phyloP scores from a whole-genome alignment of 805 yeast species.

The Metschnikowia reukaufii region DNA sequence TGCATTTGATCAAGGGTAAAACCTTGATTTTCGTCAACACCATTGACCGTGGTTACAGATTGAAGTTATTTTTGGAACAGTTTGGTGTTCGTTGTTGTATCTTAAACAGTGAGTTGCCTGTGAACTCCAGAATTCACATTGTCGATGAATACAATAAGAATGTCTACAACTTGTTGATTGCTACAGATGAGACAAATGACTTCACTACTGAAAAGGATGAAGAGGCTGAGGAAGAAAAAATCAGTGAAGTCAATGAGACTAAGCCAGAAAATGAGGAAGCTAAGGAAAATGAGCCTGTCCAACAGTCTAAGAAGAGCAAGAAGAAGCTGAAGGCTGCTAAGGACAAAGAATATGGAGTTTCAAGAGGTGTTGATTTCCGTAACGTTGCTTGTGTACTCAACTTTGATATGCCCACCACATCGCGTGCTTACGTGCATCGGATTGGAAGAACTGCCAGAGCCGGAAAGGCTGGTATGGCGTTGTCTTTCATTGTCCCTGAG shows the following conservation, averaged over 20 bases:
- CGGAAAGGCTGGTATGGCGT: conserved; percentile 90
- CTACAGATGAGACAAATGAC: conserved; percentile 86
- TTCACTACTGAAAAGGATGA: conserved; percentile 51
- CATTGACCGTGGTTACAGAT: conserved; percentile 91
- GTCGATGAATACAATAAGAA: conserved; percentile 94
- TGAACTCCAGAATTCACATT: conserved; percentile 89
- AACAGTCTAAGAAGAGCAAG: conserved; percentile 9
- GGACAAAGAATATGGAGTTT: conserved; percentile 86
- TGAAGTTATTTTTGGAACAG: conserved; percentile 88
- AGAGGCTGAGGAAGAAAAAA: conserved; percentile 40
- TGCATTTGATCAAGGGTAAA: conserved; percentile 86
- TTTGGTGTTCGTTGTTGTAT: conserved; percentile 90
- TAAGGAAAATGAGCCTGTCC: conserved; percentile 14
- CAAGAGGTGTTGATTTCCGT: conserved; percentile 94
- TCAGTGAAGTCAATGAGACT: conserved; percentile 18
- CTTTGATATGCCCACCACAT: conserved; percentile 88
- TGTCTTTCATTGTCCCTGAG: conserved; percentile 84
- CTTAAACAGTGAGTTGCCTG: conserved; percentile 87
- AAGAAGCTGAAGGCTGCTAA: conserved; percentile 35
- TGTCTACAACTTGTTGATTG: conserved; percentile 82
- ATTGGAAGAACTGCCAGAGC: conserved; percentile 98
- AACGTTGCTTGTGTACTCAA: conserved; percentile 96
- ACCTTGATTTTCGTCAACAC: conserved; percentile 88
- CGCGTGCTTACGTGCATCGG: conserved; percentile 88
- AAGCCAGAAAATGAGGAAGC: conserved; percentile 20